A percentile compares a stretch with the other conserved stretches of the same genome.
phyloP scores from a whole-genome alignment of 352 stramenopile species.

The Blastocystis sp. region DNA sequence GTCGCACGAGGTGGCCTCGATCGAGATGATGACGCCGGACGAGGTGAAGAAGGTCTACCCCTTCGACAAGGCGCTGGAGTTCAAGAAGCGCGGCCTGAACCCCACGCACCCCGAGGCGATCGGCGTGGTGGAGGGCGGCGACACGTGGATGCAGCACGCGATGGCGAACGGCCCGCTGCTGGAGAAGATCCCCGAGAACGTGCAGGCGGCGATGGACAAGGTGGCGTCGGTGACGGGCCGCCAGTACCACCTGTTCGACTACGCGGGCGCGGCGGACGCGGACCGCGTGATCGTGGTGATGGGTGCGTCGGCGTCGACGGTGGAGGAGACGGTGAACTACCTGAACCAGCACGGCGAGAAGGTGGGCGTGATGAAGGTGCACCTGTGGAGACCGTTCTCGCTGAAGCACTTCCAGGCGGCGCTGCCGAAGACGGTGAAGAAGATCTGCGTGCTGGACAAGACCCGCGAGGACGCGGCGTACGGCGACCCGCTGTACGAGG shows the following conservation, averaged over 20 bases:
- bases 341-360: slow-evolving; percentile 78
- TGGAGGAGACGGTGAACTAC: slow-evolving; percentile 77
- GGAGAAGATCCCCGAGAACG: slow-evolving; percentile 75
- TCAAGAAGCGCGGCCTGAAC: slow-evolving; percentile 71
- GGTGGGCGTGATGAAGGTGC: slow-evolving; percentile 79
- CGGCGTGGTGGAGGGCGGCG: slow-evolving; percentile 40
- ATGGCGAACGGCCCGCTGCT: slow-evolving; percentile 45
- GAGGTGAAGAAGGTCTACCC: slow-evolving; percentile 75
- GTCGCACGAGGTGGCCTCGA: slow-evolving; percentile 76
- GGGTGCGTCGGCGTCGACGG: slow-evolving; percentile 75
- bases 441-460: slow-evolving; percentile 79
- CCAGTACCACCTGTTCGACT: slow-evolving; percentile 82
- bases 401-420: slow-evolving; percentile 77
- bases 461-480: slow-evolving; percentile 77
- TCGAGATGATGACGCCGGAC: slow-evolving; percentile 75
- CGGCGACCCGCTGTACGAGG: slow-evolving; percentile 75
- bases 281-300: slow-evolving; percentile 78
- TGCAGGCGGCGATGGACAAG: slow-evolving; percentile 79
- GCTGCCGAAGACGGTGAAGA: slow-evolving; percentile 75
- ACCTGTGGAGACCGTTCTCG: slow-evolving; percentile 78
- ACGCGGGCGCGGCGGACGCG: slow-evolving; percentile 77
- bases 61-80: slow-evolving; percentile 63
- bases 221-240: slow-evolving; percentile 78
- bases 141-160: slow-evolving; percentile 61
- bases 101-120: slow-evolving; percentile 6